Percentiles rank a stretch among this genome's conserved stretches.
Evolutionary conservation across 345 rosid species (phyloP).

Genomic region (Erodium maritimum): DNA sequence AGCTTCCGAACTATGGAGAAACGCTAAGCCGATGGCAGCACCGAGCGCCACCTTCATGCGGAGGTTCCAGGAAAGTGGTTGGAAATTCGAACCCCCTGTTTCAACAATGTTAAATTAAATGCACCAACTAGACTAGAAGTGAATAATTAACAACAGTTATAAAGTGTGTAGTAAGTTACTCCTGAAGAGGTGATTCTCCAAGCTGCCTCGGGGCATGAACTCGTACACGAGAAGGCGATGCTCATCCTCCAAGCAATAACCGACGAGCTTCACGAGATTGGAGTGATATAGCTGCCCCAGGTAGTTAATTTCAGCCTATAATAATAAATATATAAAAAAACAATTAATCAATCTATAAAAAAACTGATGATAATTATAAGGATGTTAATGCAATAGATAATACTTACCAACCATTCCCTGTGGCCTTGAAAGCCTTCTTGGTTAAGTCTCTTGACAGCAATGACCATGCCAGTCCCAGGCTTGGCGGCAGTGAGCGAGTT

Average conservation of each 20-base stretch:
- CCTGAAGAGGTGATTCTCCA: slow-evolving; percentile 76
- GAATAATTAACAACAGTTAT: background rate
- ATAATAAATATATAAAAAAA: too few relatives aligned
- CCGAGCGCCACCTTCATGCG: slow-evolving; percentile 37
- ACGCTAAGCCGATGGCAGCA: slow-evolving; percentile 43
- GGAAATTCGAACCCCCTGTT: slow-evolving; percentile 38
- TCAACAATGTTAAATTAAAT: background rate
- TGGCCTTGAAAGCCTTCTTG: slow-evolving; percentile 70
- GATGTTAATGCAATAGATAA: background rate
- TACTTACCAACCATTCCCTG: slow-evolving; percentile 68
- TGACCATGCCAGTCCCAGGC: slow-evolving; percentile 69
- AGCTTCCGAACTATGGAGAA: slow-evolving; percentile 30
- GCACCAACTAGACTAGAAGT: background rate
- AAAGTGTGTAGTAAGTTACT: slow-evolving; percentile 25
- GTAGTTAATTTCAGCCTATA: slow-evolving; percentile 68
- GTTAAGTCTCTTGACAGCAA: slow-evolving; percentile 67
- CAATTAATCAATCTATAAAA: background rate
- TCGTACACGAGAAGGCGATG: slow-evolving; percentile 75
- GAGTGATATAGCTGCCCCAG: slow-evolving; percentile 65
- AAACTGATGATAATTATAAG: too few relatives aligned
- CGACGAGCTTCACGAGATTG: slow-evolving; percentile 60
- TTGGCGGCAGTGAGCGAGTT: slow-evolving; percentile 36
- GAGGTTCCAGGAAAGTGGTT: slow-evolving; percentile 39
- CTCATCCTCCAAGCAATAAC: slow-evolving; percentile 74
- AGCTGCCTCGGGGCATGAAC: slow-evolving; percentile 84